Evolutionary conservation across 495 filamentous ascomycete genomes (phyloP).

Genomic region (Talaromyces nanjingensis): DNA sequence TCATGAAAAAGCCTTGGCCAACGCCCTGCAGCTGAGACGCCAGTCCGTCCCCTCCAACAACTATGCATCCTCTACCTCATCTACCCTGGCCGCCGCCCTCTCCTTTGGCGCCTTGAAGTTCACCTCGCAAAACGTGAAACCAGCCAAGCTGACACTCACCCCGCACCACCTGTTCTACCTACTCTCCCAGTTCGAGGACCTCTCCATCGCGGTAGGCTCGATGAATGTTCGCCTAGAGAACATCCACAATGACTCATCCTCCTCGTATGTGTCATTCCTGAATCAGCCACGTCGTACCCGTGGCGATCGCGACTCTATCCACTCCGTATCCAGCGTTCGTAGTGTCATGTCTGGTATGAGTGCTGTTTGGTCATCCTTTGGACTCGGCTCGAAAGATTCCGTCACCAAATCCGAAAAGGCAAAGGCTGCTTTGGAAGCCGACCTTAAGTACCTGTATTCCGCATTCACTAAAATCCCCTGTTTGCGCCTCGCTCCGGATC

Average conservation of each 20-base stretch:
- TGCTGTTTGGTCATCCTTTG: slow-evolving; percentile 81
- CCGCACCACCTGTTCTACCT: slow-evolving; percentile 97
- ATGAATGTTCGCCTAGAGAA: slow-evolving; percentile 96
- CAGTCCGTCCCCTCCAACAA: slow-evolving; percentile 47
- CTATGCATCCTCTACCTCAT: slow-evolving; percentile 61
- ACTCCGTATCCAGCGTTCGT: slow-evolving; percentile 91
- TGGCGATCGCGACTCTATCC: slow-evolving; percentile 81
- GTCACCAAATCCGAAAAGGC: slow-evolving; percentile 77
- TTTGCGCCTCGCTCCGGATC: slow-evolving; percentile 79
- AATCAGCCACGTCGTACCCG: slow-evolving; percentile 66
- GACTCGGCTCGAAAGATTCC: slow-evolving; percentile 66
- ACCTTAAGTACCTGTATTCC: slow-evolving; percentile 93
- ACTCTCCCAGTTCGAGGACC: slow-evolving; percentile 86
- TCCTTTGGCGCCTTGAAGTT: slow-evolving; percentile 81
- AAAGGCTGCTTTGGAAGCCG: slow-evolving; percentile 73
- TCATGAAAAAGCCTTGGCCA: slow-evolving; percentile 94
- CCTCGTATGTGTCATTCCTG: slow-evolving; percentile 93
- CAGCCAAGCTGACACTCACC: slow-evolving; percentile 88
- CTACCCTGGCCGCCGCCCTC: slow-evolving; percentile 69
- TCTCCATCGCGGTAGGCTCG: slow-evolving; percentile 81
- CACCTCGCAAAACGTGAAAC: slow-evolving; percentile 74
- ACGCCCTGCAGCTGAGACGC: slow-evolving; percentile 78
- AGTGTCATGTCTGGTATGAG: slow-evolving; percentile 97
- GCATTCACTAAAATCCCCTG: slow-evolving; percentile 98
- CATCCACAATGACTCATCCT: slow-evolving; percentile 76